A percentile compares a stretch with the other conserved stretches of the same genome.
Evolutionary conservation across 441 rosid genomes (phyloP).

Genomic region (Omphalea diandra): DNA sequence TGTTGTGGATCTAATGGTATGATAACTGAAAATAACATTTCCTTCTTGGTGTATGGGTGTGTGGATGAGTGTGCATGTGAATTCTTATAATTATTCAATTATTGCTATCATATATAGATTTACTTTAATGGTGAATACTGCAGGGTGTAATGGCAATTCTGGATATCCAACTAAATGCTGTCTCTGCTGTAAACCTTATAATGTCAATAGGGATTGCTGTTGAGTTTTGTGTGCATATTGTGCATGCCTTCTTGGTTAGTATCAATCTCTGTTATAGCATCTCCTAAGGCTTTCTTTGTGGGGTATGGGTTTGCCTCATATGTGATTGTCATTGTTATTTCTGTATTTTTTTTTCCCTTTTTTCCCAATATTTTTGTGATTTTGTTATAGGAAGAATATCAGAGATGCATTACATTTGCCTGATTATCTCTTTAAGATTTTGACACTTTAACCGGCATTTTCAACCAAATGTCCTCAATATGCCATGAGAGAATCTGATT

Average conservation of each 20-base stretch:
- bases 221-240: conserved; percentile 92
- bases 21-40: conserved; percentile 13
- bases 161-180: conserved; percentile 81
- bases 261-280: not conserved
- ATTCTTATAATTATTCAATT: conserved; percentile 1
- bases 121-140: conserved; percentile 17
- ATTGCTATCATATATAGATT: not conserved
- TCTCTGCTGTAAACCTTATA: conserved; percentile 86
- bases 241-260: conserved; percentile 85
- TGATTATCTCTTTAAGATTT: not conserved
- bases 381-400: not conserved
- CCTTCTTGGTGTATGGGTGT: not conserved
- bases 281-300: not conserved
- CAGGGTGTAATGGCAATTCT: conserved; percentile 94
- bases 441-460: not conserved
- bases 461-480: not conserved
- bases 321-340: not conserved
- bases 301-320: not conserved
- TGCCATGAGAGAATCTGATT: not conserved
- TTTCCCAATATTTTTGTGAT: not conserved
- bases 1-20: conserved; percentile 82
- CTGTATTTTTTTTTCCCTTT: not conserved
- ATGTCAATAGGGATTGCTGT: conserved; percentile 94
- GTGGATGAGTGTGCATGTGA: not conserved
- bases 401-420: not conserved